Evolutionary conservation across 495 filamentous ascomycete species (phyloP).

Genomic region (Daldinia grandis): DNA sequence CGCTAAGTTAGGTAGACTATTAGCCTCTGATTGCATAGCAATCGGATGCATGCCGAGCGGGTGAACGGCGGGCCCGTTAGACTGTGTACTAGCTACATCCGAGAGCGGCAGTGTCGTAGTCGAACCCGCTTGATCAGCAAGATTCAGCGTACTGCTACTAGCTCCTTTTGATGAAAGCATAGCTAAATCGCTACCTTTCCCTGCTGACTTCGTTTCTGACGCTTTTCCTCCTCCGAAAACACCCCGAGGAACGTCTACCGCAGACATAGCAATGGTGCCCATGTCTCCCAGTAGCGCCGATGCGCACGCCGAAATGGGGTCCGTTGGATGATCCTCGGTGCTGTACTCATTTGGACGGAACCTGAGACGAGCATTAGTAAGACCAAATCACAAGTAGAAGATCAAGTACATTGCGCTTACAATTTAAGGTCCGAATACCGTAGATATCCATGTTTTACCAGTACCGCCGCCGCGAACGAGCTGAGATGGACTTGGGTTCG

Average conservation of each 20-base stretch:
- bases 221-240: conserved; percentile 64
- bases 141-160: conserved; percentile 29
- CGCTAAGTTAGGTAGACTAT: conserved; percentile 15
- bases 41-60: conserved; percentile 16
- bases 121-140: conserved; percentile 8
- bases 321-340: conserved; percentile 74
- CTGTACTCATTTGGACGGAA: conserved; percentile 74
- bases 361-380: conserved; percentile 49
- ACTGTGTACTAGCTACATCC: conserved; percentile 10
- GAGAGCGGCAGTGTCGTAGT: conserved; percentile 23
- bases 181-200: conserved; percentile 25
- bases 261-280: conserved; percentile 77
- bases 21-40: conserved; percentile 1
- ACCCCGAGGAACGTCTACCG: conserved; percentile 81
- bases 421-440: conserved; percentile 72
- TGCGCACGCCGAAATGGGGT: conserved; percentile 76
- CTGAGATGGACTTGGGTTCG: conserved; percentile 70
- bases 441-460: conserved; percentile 68
- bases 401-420: conserved; percentile 48
- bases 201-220: conserved; percentile 32
- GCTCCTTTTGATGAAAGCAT: conserved; percentile 35
- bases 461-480: conserved; percentile 70
- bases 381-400: background rate
- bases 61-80: background rate
- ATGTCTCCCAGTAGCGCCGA: conserved; percentile 79